Percentiles rank a stretch among this genome's conserved stretches.
phyloP scores from a whole-genome alignment of 345 rosid genomes.

The Melaleuca quinquenervia region DNA sequence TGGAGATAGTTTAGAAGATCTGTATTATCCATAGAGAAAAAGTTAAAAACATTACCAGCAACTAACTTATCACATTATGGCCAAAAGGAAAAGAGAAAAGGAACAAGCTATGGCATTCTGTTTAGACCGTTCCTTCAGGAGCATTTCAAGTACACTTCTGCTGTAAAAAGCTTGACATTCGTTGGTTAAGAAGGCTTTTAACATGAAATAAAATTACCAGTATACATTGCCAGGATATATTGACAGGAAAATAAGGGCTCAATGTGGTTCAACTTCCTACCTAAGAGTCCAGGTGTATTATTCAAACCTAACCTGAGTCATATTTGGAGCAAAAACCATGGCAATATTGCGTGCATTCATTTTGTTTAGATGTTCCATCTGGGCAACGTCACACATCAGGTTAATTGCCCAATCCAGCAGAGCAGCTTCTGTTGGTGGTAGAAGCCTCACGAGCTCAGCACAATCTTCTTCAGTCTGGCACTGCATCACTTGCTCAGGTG shows the following conservation, averaged over 20 bases:
- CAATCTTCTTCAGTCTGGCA: conserved; percentile 35
- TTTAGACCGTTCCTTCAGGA: background rate
- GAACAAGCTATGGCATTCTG: background rate
- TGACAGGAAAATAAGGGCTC: background rate
- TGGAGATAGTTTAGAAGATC: background rate
- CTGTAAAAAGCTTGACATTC: background rate
- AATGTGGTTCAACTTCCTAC: background rate
- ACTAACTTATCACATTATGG: background rate
- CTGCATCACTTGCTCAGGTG: conserved; percentile 29
- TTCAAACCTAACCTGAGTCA: conserved; percentile 27
- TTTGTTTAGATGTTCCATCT: conserved; percentile 28
- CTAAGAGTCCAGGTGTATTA: background rate
- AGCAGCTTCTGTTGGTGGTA: conserved; percentile 37
- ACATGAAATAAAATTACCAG: background rate
- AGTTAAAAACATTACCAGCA: background rate
- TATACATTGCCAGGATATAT: background rate
- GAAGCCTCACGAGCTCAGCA: conserved; percentile 23
- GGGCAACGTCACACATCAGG: conserved; percentile 37
- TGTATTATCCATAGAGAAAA: background rate
- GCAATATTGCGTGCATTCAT: conserved; percentile 40
- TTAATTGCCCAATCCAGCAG: conserved; percentile 37
- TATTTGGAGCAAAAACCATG: conserved; percentile 41
- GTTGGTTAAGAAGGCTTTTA: background rate
- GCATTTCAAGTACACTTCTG: background rate
- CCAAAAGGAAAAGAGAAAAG: background rate